These are phyloP conservation scores for Fusarium sp. DNA, from an alignment of 2,329 filamentous ascomycete genomes.

Conservation along the genomic window DNA sequence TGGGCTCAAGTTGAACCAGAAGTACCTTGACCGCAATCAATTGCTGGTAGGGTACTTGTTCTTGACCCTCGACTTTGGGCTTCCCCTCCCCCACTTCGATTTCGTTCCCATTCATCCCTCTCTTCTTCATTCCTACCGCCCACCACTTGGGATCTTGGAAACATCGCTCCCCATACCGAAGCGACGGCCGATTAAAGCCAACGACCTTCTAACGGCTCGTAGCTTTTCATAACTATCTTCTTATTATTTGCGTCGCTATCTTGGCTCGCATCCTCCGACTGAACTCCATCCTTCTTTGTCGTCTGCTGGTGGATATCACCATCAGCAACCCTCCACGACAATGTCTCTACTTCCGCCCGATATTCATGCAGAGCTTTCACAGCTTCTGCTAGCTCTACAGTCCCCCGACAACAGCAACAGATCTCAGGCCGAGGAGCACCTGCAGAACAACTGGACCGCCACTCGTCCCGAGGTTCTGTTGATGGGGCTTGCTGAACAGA, in stretches of 20 bases:
- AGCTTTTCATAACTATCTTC: conserved; percentile 27
- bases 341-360: conserved; percentile 92
- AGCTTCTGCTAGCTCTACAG: conserved; percentile 89
- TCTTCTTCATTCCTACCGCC: conserved; percentile 43
- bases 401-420: conserved; percentile 89
- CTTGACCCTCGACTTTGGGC: conserved; percentile 35
- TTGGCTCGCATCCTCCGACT: conserved; percentile 22
- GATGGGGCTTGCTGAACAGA: conserved; percentile 94
- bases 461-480: conserved; percentile 86
- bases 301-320: conserved; percentile 51
- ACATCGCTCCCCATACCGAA: conserved; percentile 39
- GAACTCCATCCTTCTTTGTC: conserved; percentile 30
- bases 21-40: conserved; percentile 26
- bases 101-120: conserved; percentile 45
- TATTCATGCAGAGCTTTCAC: conserved; percentile 83
- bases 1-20: conserved; percentile 27
- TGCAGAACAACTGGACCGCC: conserved; percentile 90
- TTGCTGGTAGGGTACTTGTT: conserved; percentile 19
- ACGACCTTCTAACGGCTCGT: conserved; percentile 37
- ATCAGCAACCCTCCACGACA: conserved; percentile 46
- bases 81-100: conserved; percentile 47
- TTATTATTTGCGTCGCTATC: conserved; percentile 10
- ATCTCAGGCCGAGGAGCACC: conserved; percentile 87
- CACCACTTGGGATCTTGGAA: conserved; percentile 45
- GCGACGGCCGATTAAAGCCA: conserved; percentile 35